Percentiles rank a stretch among this genome's conserved stretches.
Evolutionary conservation across 306 rosid species (phyloP).

Genomic region (Inga laurina): DNA sequence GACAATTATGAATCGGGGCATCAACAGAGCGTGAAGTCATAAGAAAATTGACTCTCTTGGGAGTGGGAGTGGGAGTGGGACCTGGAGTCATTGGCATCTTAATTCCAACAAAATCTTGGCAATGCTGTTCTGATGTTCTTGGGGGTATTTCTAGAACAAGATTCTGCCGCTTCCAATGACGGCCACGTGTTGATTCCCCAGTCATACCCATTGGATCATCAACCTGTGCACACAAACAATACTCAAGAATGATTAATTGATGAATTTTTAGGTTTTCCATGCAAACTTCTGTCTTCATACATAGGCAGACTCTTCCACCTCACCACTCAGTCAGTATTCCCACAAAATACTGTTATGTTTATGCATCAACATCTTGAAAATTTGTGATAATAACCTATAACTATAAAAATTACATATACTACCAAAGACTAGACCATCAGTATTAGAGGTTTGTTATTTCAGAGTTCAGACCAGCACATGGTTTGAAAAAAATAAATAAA

Average conservation of each 20-base stretch:
- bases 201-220: conserved; percentile 47
- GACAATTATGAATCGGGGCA: conserved; percentile 48
- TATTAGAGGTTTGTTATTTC: neutral
- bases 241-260: neutral
- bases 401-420: neutral
- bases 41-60: conserved; percentile 79
- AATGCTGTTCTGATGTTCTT: conserved; percentile 49
- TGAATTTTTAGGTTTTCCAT: neutral
- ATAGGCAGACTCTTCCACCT: neutral
- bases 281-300: neutral
- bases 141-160: conserved; percentile 67
- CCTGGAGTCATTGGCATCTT: conserved; percentile 77
- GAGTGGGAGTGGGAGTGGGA: conserved; percentile 74
- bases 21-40: conserved; percentile 60
- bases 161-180: conserved; percentile 62
- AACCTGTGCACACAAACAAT: conserved; percentile 35
- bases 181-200: conserved; percentile 45
- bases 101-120: conserved; percentile 59
- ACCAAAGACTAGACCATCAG: neutral
- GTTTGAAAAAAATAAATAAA: neutral
- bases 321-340: neutral
- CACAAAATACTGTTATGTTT: neutral
- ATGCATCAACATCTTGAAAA: neutral
- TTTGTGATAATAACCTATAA: neutral
- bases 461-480: neutral